phyloP scores from a whole-genome alignment of 2,329 filamentous ascomycete species.

The Pseudocercospora cruenta region DNA sequence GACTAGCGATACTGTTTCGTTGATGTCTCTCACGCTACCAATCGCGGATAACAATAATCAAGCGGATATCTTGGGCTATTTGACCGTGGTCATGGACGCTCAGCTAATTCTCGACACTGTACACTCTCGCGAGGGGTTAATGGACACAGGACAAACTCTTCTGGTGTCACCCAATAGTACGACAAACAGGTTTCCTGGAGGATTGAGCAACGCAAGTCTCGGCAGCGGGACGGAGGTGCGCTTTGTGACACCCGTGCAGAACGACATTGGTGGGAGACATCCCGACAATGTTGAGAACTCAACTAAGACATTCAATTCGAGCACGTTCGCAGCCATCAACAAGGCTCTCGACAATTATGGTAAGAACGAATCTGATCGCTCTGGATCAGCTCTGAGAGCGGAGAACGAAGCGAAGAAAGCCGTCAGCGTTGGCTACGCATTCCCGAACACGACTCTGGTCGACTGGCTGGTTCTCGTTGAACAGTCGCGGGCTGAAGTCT shows the following conservation, averaged over 20 bases:
- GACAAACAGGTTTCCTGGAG: conserved; percentile 60
- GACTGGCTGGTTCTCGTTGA: conserved; percentile 86
- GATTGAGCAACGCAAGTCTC: conserved; percentile 36
- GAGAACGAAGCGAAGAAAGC: conserved; percentile 70
- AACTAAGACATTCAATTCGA: conserved; percentile 61
- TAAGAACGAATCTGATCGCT: conserved; percentile 57
- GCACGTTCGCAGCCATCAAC: conserved; percentile 65
- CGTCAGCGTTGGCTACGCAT: conserved; percentile 81
- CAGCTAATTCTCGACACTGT: conserved; percentile 65
- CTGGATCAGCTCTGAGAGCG: conserved; percentile 63
- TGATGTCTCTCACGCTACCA: conserved; percentile 80
- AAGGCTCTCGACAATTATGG: conserved; percentile 57
- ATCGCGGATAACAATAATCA: conserved; percentile 68
- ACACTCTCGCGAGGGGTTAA: conserved; percentile 69
- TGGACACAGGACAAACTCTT: conserved; percentile 69
- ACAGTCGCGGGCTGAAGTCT: conserved; percentile 73
- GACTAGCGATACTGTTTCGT: conserved; percentile 72
- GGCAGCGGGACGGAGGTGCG: conserved; percentile 30
- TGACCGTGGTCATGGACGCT: conserved; percentile 77
- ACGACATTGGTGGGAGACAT: conserved; percentile 34
- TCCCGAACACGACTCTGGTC: conserved; percentile 68
- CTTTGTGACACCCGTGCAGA: conserved; percentile 36
- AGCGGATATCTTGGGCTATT: conserved; percentile 74
- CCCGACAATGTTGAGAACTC: conserved; percentile 38
- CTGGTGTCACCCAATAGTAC: conserved; percentile 68